These are phyloP conservation scores for Bruguiera sexangula DNA, from an alignment of 345 rosid genomes.

Conservation along the genomic window DNA sequence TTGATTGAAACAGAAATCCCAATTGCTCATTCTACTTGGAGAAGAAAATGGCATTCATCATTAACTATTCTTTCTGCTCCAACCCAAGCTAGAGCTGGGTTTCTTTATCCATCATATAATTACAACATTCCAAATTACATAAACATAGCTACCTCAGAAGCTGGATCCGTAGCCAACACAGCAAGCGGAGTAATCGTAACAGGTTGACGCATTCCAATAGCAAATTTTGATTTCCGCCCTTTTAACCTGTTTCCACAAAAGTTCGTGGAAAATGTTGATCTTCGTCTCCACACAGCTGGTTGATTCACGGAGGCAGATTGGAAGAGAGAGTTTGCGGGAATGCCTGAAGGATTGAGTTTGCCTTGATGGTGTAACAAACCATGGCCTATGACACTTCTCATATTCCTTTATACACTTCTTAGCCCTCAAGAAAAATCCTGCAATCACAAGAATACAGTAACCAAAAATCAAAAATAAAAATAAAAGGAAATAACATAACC, in stretches of 20 bases:
- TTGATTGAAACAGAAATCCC: neutral
- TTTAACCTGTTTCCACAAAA: constrained; percentile 47
- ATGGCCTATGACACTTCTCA: constrained; percentile 63
- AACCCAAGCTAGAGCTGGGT: too few relatives aligned
- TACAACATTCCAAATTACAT: constrained; percentile 12
- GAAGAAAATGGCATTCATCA: neutral
- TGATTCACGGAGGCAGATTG: constrained; percentile 42
- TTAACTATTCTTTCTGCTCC: too few relatives aligned
- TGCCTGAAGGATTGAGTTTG: constrained; percentile 48
- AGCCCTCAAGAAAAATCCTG: constrained; percentile 36
- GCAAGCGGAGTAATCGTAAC: constrained; percentile 50
- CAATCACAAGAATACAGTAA: constrained; percentile 22
- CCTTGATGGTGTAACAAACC: constrained; percentile 55
- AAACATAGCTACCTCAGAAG: constrained; percentile 52
- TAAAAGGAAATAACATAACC: neutral
- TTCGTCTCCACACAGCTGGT: constrained; percentile 26
- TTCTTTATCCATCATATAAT: neutral
- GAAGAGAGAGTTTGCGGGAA: constrained; percentile 42
- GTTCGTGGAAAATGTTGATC: constrained; percentile 34
- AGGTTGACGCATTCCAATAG: constrained; percentile 34
- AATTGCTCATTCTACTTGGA: neutral
- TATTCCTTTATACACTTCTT: constrained; percentile 43
- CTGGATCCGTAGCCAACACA: constrained; percentile 63
- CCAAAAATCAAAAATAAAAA: neutral
- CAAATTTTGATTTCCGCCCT: constrained; percentile 28